Conservation (phyloP, 352 stramenopile genomes). For the Pythium phragmitis region DNA sequence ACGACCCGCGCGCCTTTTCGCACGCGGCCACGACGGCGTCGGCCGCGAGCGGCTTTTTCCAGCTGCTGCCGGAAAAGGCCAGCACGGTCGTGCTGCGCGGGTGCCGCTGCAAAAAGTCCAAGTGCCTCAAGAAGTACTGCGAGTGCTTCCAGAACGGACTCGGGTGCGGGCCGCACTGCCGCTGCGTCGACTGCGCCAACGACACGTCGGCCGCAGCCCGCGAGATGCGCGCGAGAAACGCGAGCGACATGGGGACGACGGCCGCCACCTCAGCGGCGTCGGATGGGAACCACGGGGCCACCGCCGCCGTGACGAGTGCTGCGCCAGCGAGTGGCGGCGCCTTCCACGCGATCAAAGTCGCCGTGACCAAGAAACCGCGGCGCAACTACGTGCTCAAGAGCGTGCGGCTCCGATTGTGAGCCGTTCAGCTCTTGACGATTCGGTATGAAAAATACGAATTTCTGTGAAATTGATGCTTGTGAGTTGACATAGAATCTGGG, state of each 20-base stretch:
- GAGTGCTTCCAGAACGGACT: constrained; percentile 96
- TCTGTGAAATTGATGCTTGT: not conserved
- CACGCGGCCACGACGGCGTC: constrained; percentile 29
- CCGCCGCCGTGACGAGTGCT: not conserved
- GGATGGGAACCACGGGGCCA: not conserved
- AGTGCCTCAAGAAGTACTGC: constrained; percentile 98
- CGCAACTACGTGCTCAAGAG: constrained; percentile 61
- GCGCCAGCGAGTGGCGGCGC: constrained; percentile 5
- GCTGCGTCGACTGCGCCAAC: constrained; percentile 96
- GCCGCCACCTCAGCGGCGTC: not conserved
- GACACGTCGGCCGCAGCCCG: constrained; percentile 36
- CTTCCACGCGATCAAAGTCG: constrained; percentile 65
- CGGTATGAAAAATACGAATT: not conserved
- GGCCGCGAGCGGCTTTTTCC: constrained; percentile 44
- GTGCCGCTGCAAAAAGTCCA: constrained; percentile 97
- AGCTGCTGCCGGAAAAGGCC: constrained; percentile 73
- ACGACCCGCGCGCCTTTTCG: constrained; percentile 77
- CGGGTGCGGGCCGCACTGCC: constrained; percentile 91
- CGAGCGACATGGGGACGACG: not conserved
- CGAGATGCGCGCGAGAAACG: constrained; percentile 34
- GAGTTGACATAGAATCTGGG: too few species aligned
- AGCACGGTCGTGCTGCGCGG: constrained; percentile 75
- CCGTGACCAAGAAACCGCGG: constrained; percentile 70
- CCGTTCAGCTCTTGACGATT: not conserved
- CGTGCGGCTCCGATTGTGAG: constrained; percentile 37